These are phyloP conservation scores for Diutina siamensis DNA, from an alignment of 1,139 yeast species.

Conservation along the genomic window DNA sequence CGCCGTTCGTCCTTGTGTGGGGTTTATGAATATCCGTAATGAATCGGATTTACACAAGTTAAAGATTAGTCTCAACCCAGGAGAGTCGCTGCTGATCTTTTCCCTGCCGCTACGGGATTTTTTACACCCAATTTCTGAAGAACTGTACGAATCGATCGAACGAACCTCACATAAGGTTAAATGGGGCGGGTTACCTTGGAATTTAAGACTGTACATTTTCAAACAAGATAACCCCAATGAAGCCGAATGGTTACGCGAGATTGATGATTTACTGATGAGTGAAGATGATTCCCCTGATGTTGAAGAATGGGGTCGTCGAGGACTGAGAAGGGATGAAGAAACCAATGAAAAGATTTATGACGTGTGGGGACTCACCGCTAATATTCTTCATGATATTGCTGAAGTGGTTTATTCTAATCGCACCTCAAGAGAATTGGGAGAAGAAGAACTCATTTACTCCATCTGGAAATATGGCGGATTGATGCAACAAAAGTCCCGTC, in stretches of 20 bases:
- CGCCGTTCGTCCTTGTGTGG: constrained; percentile 76
- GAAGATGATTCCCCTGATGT: constrained; percentile 27
- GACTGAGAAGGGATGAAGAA: constrained; percentile 25
- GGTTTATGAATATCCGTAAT: constrained; percentile 33
- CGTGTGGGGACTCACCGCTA: constrained; percentile 90
- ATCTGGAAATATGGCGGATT: constrained; percentile 36
- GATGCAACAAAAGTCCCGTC: constrained; percentile 25
- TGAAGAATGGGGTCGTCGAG: constrained; percentile 30
- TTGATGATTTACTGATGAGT: constrained; percentile 44
- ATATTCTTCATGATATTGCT: constrained; percentile 70
- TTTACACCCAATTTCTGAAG: constrained; percentile 28
- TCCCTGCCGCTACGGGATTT: constrained; percentile 59
- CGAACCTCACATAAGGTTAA: constrained; percentile 27
- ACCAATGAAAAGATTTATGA: constrained; percentile 42
- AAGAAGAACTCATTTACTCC: constrained; percentile 54
- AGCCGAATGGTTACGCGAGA: constrained; percentile 49
- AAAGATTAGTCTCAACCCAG: constrained; percentile 46
- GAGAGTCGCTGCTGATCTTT: constrained; percentile 58
- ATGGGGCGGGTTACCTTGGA: constrained; percentile 71
- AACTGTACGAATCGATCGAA: constrained; percentile 33
- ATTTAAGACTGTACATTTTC: constrained; percentile 48
- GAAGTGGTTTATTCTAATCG: constrained; percentile 31
- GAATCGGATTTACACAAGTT: constrained; percentile 20
- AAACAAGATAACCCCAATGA: constrained; percentile 45
- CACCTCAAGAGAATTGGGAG: constrained; percentile 32